A percentile compares a stretch with the other conserved stretches of the same genome.
Evolutionary conservation across 2,329 filamentous ascomycete species (phyloP).

Genomic region (Penicillium thymicola): DNA sequence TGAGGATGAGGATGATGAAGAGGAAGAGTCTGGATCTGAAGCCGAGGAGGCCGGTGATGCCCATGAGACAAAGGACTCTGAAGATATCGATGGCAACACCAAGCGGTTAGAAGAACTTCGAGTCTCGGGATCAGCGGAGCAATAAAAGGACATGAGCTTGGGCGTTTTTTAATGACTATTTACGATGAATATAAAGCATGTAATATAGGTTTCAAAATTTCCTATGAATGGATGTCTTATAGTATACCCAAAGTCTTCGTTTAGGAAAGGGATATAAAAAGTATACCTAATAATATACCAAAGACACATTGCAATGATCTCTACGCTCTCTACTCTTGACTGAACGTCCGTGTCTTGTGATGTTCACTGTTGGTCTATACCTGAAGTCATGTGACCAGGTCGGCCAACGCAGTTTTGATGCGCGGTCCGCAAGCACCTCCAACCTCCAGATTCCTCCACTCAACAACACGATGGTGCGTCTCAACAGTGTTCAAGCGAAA

Average conservation of each 20-base stretch:
- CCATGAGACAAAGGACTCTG: conserved; percentile 25
- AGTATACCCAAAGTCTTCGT: neutral
- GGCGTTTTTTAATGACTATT: conserved; percentile 25
- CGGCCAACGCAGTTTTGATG: conserved; percentile 8
- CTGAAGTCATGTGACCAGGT: neutral
- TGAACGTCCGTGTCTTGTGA: neutral
- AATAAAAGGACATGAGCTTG: conserved; percentile 10
- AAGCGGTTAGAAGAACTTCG: conserved; percentile 31
- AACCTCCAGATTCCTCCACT: conserved; percentile 4
- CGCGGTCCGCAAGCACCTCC: conserved; percentile 1
- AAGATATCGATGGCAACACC: conserved; percentile 27
- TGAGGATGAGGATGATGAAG: conserved; percentile 36
- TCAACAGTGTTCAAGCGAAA: conserved; percentile 2
- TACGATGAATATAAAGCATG: conserved; percentile 26
- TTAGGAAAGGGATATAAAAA: neutral
- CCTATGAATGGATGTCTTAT: neutral
- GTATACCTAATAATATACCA: neutral
- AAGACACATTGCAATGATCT: neutral
- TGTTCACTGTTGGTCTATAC: neutral
- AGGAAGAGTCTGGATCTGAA: conserved; percentile 31
- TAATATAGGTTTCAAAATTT: conserved; percentile 17
- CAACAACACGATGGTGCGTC: conserved; percentile 11
- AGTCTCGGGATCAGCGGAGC: conserved; percentile 26
- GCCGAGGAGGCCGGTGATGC: conserved; percentile 39
- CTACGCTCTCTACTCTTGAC: too few species aligned